Base-by-base conservation (phyloP, 2,329 filamentous ascomycete species). In the Cladosporium phlei region DNA sequence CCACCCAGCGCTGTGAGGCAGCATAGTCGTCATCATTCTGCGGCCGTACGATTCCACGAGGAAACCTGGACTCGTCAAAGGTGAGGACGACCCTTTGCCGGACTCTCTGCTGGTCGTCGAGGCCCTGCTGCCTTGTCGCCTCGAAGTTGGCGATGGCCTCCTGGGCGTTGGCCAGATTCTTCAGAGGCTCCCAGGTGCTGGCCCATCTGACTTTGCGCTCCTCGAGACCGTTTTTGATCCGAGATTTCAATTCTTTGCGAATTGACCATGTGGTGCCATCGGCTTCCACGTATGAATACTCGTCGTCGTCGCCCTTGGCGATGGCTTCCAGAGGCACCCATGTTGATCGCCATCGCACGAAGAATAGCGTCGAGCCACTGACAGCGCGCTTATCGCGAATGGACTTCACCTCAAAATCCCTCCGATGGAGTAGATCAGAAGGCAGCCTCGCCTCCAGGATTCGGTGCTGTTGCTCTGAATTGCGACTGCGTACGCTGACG, bases 1-100 rank as follows among this genome's bases (percentile, higher is more conserved):
- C 27, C 3, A 42, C 12, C 10, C 28, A 28, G 2, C 19, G 27
- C 12, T 42, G 38, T 4, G 38, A 28, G 14, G 38, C 27, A 20
- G 27, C 27, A 22, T 42, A 42, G 19, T 42, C 38, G 10, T 42
- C 38, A 7, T 42, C 38, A 9, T 11, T 32, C 20, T 42, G 38
- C 2, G 38, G 27, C 21, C 30, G 38, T 32, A 42, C 38, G 7
- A 17, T 30, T 4, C 19, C 38, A 5, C 10, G 10, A 12, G 38
- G 38, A 10, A 42, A 42, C 10, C n/a, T 12, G 11, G 38, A 42
- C 19, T 42, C 38, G 6, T 12, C 11, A n/a, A 42, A 21, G 38
- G 19, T 32, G 16, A 42, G 38, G 5, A 42, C 12, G 19, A 10
- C 20, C 11, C 38, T 20, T 16, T 42, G 38, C 11, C 20, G 27